Evolutionary conservation across 345 rosid species (phyloP).

Genomic region (Moringa oleifera): DNA sequence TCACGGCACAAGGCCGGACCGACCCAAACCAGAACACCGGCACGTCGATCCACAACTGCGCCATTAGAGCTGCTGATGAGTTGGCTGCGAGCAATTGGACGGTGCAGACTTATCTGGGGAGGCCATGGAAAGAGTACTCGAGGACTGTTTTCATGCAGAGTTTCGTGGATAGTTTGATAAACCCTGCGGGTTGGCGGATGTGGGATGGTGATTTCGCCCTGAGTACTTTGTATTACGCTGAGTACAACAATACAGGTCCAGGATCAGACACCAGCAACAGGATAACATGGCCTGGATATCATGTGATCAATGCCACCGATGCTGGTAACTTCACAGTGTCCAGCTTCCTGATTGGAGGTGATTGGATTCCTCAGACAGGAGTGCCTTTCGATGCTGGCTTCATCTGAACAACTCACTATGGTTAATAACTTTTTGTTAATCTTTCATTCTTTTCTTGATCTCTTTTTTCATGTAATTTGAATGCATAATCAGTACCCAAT

Average conservation of each 20-base stretch:
- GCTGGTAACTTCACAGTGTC: conserved; percentile 69
- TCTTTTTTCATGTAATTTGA: too few species aligned
- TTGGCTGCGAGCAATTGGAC: conserved; percentile 38
- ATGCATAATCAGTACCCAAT: too few species aligned
- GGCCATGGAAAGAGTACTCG: conserved; percentile 93
- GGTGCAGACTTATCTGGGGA: conserved; percentile 58
- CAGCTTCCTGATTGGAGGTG: conserved; percentile 56
- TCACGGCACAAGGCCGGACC: conserved; percentile 80
- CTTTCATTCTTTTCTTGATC: not conserved
- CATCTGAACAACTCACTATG: conserved; percentile 8
- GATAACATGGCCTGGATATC: conserved; percentile 72
- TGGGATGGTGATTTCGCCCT: conserved; percentile 70
- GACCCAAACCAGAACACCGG: conserved; percentile 89
- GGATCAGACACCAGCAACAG: conserved; percentile 54
- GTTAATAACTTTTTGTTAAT: not conserved
- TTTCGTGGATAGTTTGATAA: conserved; percentile 39
- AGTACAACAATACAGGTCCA: conserved; percentile 58
- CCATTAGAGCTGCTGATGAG: conserved; percentile 55
- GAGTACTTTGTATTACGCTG: conserved; percentile 66
- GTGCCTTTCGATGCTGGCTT: conserved; percentile 43
- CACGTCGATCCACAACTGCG: conserved; percentile 62
- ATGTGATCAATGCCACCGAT: conserved; percentile 46
- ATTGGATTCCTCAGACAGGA: conserved; percentile 61
- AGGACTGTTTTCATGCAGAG: conserved; percentile 59
- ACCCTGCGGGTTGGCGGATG: conserved; percentile 67